These are phyloP conservation scores for Claviceps sp. DNA, from an alignment of 2,329 filamentous ascomycete genomes.

Conservation along the genomic window DNA sequence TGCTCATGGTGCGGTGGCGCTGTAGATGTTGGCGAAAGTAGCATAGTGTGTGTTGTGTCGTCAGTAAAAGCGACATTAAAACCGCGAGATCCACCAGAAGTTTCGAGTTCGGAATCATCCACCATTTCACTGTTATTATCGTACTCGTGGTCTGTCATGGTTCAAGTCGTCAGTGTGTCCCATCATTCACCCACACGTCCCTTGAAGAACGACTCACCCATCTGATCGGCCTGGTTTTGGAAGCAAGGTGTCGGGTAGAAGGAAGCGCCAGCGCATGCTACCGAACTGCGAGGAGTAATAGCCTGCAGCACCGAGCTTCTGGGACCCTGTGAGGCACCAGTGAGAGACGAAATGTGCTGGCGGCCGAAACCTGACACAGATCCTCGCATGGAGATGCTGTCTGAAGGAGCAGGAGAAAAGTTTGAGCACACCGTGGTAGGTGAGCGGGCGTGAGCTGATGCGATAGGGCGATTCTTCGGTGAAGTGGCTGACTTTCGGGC, in stretches of 20 bases:
- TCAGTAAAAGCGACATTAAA: constrained; percentile 46
- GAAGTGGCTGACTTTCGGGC: constrained; percentile 44
- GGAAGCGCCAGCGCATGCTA: constrained; percentile 27
- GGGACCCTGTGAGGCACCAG: constrained; percentile 11
- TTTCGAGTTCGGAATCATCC: constrained; percentile 65
- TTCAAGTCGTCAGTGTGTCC: constrained; percentile 48
- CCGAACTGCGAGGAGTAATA: constrained; percentile 21
- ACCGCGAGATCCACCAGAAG: constrained; percentile 49
- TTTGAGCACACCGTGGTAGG: constrained; percentile 35
- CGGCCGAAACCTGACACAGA: constrained; percentile 19
- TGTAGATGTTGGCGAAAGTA: constrained; percentile 27
- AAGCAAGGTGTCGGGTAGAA: constrained; percentile 76
- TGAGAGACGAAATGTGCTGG: constrained; percentile 18
- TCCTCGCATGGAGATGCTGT: constrained; percentile 33
- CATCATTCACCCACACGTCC: constrained; percentile 29
- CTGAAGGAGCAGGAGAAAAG: constrained; percentile 31
- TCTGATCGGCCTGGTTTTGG: constrained; percentile 87
- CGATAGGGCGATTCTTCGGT: constrained; percentile 67
- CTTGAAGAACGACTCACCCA: constrained; percentile 59
- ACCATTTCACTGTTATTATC: constrained; percentile 81
- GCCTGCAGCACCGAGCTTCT: constrained; percentile 24
- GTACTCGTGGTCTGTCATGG: constrained; percentile 78
- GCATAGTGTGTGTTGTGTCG: constrained; percentile 27
- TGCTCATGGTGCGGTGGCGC: constrained; percentile 25
- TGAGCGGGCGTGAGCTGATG: constrained; percentile 59